Percentiles rank a stretch among this genome's conserved stretches.
These are phyloP conservation scores for Aspergillus incahuasiensis DNA, from an alignment of 495 filamentous ascomycete species.

Conservation along the genomic window DNA sequence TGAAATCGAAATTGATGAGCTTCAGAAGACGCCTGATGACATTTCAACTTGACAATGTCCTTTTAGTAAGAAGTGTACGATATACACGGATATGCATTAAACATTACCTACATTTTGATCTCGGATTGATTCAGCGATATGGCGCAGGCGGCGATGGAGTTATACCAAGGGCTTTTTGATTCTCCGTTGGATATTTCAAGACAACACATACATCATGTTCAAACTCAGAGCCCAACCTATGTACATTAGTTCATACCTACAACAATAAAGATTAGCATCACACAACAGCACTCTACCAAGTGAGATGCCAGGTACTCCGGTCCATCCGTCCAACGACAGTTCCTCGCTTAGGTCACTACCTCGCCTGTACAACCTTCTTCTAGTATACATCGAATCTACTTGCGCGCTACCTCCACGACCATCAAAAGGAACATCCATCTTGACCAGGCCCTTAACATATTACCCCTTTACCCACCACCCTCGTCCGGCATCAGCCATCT, in stretches of 20 bases:
- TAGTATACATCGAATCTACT: neutral
- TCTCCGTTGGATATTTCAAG: neutral
- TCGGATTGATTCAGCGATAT: neutral
- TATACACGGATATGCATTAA: neutral
- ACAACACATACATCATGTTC: neutral
- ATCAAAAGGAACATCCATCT: neutral
- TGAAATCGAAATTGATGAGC: neutral
- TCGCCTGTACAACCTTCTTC: neutral
- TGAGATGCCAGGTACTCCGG: neutral
- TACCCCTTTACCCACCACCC: neutral
- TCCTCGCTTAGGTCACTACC: neutral
- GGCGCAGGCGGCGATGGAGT: neutral
- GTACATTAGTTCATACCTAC: neutral
- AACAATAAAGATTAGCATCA: neutral
- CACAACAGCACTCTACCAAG: neutral
- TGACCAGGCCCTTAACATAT: too few relatives aligned
- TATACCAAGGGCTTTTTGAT: neutral
- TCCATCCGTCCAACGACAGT: neutral
- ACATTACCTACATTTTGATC: neutral
- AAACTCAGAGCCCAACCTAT: neutral
- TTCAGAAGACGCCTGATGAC: conserved; percentile 20
- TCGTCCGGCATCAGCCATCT: too few relatives aligned
- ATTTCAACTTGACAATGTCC: conserved; percentile 2
- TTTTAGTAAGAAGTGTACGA: conserved; percentile 8
- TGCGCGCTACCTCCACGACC: neutral